A percentile compares a stretch with the other conserved stretches of the same genome.
Conservation (phyloP, 2,329 filamentous ascomycete species). For the Diplocarpon mali region DNA sequence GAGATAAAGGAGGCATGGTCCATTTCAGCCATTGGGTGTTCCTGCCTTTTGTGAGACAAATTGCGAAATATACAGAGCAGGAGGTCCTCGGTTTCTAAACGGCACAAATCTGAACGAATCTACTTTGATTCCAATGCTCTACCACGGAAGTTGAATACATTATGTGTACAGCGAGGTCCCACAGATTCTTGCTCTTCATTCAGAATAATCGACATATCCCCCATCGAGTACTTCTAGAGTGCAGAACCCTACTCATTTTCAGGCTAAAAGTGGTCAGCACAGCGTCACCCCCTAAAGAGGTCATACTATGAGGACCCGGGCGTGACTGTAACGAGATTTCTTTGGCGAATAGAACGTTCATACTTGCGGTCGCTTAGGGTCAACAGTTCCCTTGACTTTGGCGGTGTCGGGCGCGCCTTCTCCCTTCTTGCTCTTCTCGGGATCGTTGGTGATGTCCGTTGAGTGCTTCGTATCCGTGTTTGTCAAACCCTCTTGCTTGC, state of each 20-base stretch:
- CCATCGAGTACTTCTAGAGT: conserved; percentile 1
- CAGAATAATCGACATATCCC: not conserved
- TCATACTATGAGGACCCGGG: conserved; percentile 5
- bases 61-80: too few species aligned
- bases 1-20: not conserved
- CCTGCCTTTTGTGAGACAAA: not conserved
- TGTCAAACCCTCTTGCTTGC: conserved; percentile 41
- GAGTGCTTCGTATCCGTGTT: conserved; percentile 42
- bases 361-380: conserved; percentile 24
- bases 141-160: conserved; percentile 2
- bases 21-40: not conserved
- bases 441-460: conserved; percentile 31
- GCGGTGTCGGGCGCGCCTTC: conserved; percentile 45
- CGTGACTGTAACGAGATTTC: not conserved
- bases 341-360: conserved; percentile 12
- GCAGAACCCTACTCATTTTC: conserved; percentile 8
- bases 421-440: conserved; percentile 42
- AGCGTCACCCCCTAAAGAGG: conserved; percentile 11
- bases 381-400: conserved; percentile 40
- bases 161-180: conserved; percentile 11
- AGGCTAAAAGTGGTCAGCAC: conserved; percentile 14
- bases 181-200: not conserved
- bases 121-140: too few species aligned
- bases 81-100: too few species aligned
- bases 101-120: too few species aligned